A percentile compares a stretch with the other conserved stretches of the same genome.
phyloP scores from a whole-genome alignment of 768 basidiomycete genomes.

The Pleurotus giganteus region DNA sequence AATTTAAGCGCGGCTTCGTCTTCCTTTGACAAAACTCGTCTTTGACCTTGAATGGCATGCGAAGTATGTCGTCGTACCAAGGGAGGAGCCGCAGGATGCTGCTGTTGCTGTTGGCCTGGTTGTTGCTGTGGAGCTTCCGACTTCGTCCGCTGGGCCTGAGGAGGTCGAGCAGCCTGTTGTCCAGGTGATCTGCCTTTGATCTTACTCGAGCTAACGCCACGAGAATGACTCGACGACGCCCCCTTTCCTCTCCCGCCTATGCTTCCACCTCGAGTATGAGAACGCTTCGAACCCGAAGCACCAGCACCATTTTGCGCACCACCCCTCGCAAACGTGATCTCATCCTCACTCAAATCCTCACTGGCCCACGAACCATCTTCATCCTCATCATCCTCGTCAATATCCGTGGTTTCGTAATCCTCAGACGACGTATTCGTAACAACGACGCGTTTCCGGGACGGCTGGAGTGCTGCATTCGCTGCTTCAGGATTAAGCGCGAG shows the following conservation, averaged over 20 bases:
- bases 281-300: constrained; percentile 12
- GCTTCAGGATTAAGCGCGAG: constrained; percentile 8
- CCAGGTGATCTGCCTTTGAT: background rate
- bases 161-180: background rate
- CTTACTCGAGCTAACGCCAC: background rate
- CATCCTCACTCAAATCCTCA: constrained; percentile 46
- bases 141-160: background rate
- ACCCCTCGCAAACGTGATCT: constrained; percentile 16
- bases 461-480: constrained; percentile 3
- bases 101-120: constrained; percentile 5
- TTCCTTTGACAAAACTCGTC: constrained; percentile 12
- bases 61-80: constrained; percentile 2
- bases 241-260: constrained; percentile 2
- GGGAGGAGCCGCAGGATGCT: background rate
- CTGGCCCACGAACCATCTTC: constrained; percentile 58
- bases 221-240: background rate
- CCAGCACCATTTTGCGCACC: background rate
- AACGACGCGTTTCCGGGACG: constrained; percentile 17
- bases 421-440: constrained; percentile 15
- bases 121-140: background rate
- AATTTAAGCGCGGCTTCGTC: constrained; percentile 22
- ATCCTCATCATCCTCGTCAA: constrained; percentile 41
- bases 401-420: constrained; percentile 14
- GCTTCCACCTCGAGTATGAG: constrained; percentile 11
- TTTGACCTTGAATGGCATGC: background rate